Evolutionary conservation across 306 rosid genomes (phyloP).

Genomic region (Albizia julibrissin): DNA sequence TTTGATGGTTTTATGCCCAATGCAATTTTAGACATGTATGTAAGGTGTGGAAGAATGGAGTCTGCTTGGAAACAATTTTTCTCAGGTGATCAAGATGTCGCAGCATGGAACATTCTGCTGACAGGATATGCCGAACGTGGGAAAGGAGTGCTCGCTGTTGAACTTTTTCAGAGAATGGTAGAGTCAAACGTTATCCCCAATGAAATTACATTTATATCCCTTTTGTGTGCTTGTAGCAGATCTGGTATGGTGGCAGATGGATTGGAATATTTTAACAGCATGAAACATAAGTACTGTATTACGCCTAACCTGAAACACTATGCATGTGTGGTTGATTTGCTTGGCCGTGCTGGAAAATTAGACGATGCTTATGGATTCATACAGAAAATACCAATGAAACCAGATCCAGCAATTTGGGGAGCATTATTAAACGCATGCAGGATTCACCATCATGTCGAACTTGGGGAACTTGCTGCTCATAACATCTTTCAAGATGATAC

Average conservation of each 20-base stretch:
- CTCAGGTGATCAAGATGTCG: constrained; percentile 53
- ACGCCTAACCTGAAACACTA: constrained; percentile 84
- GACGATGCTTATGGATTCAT: constrained; percentile 70
- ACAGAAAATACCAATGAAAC: constrained; percentile 68
- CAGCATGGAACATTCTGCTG: constrained; percentile 84
- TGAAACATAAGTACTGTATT: constrained; percentile 52
- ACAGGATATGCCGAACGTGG: constrained; percentile 77
- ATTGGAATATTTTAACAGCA: constrained; percentile 62
- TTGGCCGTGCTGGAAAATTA: constrained; percentile 75
- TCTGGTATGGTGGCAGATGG: constrained; percentile 83
- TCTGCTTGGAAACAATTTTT: constrained; percentile 76
- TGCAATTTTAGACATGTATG: constrained; percentile 86
- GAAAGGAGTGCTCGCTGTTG: constrained; percentile 60
- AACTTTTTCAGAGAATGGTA: constrained; percentile 66
- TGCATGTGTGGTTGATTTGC: constrained; percentile 80
- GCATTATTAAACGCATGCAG: constrained; percentile 85
- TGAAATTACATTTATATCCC: constrained; percentile 64
- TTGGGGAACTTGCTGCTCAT: constrained; percentile 80
- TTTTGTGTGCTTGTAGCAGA: constrained; percentile 87
- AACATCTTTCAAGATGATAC: constrained; percentile 61
- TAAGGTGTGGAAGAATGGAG: constrained; percentile 83
- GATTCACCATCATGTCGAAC: constrained; percentile 69
- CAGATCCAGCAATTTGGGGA: constrained; percentile 92
- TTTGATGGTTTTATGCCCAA: constrained; percentile 76
- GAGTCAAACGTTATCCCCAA: constrained; percentile 60